Evolutionary conservation across 176 grass and related monocot species (phyloP).

Genomic region (Oryza coarctata): DNA sequence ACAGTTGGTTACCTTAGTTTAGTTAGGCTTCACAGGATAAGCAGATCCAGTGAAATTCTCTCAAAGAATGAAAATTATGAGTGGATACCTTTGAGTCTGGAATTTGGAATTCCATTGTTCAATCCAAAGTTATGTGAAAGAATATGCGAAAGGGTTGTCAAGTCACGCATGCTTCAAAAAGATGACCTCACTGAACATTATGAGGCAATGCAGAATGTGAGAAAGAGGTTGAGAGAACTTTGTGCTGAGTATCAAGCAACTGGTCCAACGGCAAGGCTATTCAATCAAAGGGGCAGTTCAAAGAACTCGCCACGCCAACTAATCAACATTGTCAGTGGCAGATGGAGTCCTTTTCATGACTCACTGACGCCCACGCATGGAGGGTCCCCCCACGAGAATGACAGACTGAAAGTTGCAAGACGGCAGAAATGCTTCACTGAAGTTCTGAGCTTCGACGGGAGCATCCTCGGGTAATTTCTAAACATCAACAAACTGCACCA

Average conservation of each 20-base stretch:
- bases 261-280: constrained; percentile 68
- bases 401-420: constrained; percentile 58
- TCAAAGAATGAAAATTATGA: constrained; percentile 47
- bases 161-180: constrained; percentile 68
- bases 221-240: constrained; percentile 68
- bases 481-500: not conserved
- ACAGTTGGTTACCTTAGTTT: constrained; percentile 84
- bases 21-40: constrained; percentile 66
- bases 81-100: constrained; percentile 87
- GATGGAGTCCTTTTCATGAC: constrained; percentile 72
- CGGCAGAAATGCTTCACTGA: constrained; percentile 65
- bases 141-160: constrained; percentile 71
- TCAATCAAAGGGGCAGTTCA: constrained; percentile 56
- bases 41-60: constrained; percentile 17
- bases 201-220: constrained; percentile 78
- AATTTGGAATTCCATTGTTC: constrained; percentile 91
- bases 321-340: constrained; percentile 69
- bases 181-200: constrained; percentile 62
- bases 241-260: constrained; percentile 88
- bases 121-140: constrained; percentile 79
- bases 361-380: constrained; percentile 37
- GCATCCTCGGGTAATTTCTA: constrained; percentile 69
- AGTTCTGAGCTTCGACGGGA: constrained; percentile 92
- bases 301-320: constrained; percentile 60
- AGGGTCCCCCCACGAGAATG: constrained; percentile 38